Evolutionary conservation across 495 filamentous ascomycete species (phyloP), one percentile per base, ranked within the genome.

Genomic region (Aspergillus ellipticus): DNA sequence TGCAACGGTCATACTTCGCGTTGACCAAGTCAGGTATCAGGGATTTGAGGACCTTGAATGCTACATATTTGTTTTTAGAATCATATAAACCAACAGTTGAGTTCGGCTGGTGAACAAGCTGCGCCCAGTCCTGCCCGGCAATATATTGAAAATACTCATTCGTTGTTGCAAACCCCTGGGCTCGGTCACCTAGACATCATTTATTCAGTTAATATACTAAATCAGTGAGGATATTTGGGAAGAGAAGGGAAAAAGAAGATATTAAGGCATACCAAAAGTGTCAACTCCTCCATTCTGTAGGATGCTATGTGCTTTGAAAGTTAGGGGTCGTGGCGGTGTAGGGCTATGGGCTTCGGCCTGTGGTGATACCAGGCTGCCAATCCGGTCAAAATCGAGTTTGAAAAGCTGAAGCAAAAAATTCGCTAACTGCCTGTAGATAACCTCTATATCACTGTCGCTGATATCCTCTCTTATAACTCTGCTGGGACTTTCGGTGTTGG

Each of bases 131-230:
- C 54, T 73, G 66, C 7, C 21, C 41, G 39, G 55, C 11, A 29
- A 72, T 22, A 42, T 74, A 67, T 57, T 68, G 51, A 47, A 74
- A 69, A 55, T 73, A 72, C 39, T 68, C 61, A 4, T 54, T 66
- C 4, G 61, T 63, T 9, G 66, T 67, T 13, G 61, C 29, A 42
- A 74, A 67, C 8, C 62, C 65, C 43, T 67, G 43, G 35, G 35
- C n/a, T 61, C 64, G 62, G 56, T 73, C 70, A 61, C 61, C 70
- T 73, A 60, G 45, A 51, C 1, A 55, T 50, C 15, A 47, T 56
- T 49, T 52, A 15, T 29, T 55, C 29, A 42, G 47, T 55, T 13
- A 51, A 46, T 2, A 17, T 3, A 42, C 19, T 51, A 11, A 31
- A 29, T 54, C 8, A 39, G 28, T 31, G 5, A 31, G 28, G 10